Base-by-base conservation (phyloP, 83 land plant species). In the Picea abies region DNA sequence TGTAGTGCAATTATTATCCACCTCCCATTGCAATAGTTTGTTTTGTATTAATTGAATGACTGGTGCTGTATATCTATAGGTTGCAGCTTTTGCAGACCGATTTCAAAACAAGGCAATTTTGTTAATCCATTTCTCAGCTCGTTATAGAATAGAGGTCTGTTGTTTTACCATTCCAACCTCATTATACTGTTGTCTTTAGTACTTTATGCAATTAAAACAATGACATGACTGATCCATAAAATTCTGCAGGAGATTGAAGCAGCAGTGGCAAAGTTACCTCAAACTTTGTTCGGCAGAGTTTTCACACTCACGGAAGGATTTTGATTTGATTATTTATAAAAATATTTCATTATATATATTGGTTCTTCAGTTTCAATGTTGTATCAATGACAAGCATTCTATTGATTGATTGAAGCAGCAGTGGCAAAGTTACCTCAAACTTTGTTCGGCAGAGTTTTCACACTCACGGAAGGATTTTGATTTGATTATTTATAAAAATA, bases 51-150 rank as follows among this genome's bases (percentile, higher is more conserved):
- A 8, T 22, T 60, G 39, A 32, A 60, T 79, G 39, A 7, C 32
- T 17, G 12, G 56, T 78, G 62, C n/a, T 78, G 22, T 35, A 64
- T 1, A 56, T 56, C 19, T 82, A 26, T 47, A 94, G 97, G 88
- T 94, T 35, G 85, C 87, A 37, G 83, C 71, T 71, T 84, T 87
- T 83, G 93, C 97, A 22, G 93, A 96, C 0, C 86, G 66, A 84
- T 92, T 96, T 63, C 70, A 92, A 66, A 97, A 97, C 86, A 91
- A 93, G 83, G 93, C 95, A 32, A 96, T 97, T 83, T 95, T 97
- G 63, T 86, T 97, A 35, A 96, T 97, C 67, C 99, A 97, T 83
- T 97, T 97, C 82, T 97, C 99, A 69, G 98, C 98, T 63, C 95
- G 99, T 22, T 90, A 97, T 56, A 76, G 72, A 29, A 20, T 44